Base-by-base conservation (phyloP, 116 monocot species). In the Zostera marina region DNA sequence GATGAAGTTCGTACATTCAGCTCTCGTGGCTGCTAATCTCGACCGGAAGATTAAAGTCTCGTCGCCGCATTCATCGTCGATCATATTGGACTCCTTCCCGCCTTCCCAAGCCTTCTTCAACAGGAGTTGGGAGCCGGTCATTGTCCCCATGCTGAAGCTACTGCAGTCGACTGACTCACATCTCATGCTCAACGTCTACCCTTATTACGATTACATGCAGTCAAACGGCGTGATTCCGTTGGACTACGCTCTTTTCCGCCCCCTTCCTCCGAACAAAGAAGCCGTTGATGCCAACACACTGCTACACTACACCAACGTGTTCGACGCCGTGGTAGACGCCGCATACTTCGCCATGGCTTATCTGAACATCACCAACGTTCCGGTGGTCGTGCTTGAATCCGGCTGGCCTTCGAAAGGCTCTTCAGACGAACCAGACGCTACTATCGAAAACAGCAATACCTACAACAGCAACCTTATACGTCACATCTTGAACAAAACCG, bases 91-190 rank as follows among this genome's bases (percentile, higher is more conserved):
- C 58, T 89, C 89, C 38, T 96, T 96, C 55, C 96, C 96, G 17
- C 96, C 96, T 3, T 96, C 96, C 0, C 96, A 96, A n/a, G 96
- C 96, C 20, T 96, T 96, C 74, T 96, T 96, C 76, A 96, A 96
- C 74, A 84, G 89, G 22, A 63, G 89, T 0, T 80, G 82, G 69
- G 96, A 89, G 2, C 62, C 79, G 0, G 73, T 89, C 19, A 17
- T 89, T 11, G 56, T 72, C 7, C 89, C 96, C 2, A 77, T 96
- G 68, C 96, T 96, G 32, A 80, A 76, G 66, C 85, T 96, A 72
- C 72, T 96, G 25, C 85, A 83, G 62, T 77, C 96, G 57, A 83
- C 89, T n/a, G 64, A 43, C 22, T 82, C 96, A 8, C 63, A 56
- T 44, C 67, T 96, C 32, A 84, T 88, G 89, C 89, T 96, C 47